Evolutionary conservation across 148 eudicot species (phyloP).

Genomic region (Persicaria maculosa): DNA sequence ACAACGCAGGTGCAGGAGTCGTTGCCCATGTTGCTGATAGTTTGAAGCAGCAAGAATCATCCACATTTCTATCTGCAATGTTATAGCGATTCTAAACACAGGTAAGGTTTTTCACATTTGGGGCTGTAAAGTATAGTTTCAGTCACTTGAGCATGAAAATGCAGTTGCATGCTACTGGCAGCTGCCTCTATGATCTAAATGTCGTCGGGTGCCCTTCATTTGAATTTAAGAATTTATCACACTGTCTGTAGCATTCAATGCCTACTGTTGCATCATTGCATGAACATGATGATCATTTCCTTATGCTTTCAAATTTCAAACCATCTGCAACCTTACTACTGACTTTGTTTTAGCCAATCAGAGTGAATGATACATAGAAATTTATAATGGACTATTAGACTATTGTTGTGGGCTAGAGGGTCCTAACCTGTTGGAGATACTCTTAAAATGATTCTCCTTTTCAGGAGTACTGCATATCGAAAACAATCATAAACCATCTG

Average conservation of each 20-base stretch:
- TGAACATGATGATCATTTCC: neutral
- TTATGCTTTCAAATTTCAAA: neutral
- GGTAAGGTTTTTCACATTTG: neutral
- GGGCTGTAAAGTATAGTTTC: neutral
- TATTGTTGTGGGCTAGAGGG: neutral
- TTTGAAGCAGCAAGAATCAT: constrained; percentile 54
- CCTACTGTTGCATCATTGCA: neutral
- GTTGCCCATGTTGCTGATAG: constrained; percentile 86
- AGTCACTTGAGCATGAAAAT: neutral
- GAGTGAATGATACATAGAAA: too few species aligned
- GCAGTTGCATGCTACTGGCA: neutral
- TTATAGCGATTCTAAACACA: constrained; percentile 24
- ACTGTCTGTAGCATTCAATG: neutral
- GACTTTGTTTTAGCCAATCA: too few species aligned
- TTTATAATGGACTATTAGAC: too few species aligned
- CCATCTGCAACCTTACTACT: neutral
- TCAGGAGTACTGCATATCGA: neutral
- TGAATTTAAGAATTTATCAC: neutral
- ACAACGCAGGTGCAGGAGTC: constrained; percentile 90
- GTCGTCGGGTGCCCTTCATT: neutral
- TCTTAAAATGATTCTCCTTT: neutral
- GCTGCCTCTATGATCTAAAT: neutral
- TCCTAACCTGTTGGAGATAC: neutral
- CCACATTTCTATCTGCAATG: constrained; percentile 41
- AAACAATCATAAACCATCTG: neutral